A percentile compares a stretch with the other conserved stretches of the same genome.
phyloP scores from a whole-genome alignment of 495 filamentous ascomycete species.

The Tuber aestivum region DNA sequence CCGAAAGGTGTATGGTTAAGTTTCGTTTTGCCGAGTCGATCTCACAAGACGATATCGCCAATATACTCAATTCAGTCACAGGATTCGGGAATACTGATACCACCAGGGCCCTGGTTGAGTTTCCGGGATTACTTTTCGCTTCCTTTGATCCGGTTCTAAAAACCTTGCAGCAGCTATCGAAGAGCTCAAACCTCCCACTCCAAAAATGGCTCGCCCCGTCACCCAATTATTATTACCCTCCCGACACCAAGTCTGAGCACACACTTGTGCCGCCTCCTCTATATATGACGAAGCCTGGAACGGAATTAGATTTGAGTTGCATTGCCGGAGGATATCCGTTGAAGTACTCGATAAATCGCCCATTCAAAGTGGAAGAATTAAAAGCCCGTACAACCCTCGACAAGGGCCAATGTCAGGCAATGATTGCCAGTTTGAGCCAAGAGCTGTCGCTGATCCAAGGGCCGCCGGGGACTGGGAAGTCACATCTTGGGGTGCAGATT shows the following conservation, averaged over 20 bases:
- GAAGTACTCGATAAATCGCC: constrained; percentile 22
- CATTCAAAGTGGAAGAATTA: constrained; percentile 13
- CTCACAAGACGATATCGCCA: constrained; percentile 20
- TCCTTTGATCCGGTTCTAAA: constrained; percentile 62
- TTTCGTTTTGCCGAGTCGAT: constrained; percentile 29
- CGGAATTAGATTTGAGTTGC: constrained; percentile 21
- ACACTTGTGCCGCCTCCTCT: constrained; percentile 32
- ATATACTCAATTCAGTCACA: constrained; percentile 12
- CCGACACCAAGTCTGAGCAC: constrained; percentile 42
- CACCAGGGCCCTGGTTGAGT: constrained; percentile 55
- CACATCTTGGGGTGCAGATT: constrained; percentile 44
- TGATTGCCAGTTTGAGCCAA: constrained; percentile 54
- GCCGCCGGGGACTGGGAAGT: constrained; percentile 75
- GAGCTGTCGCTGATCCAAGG: constrained; percentile 66
- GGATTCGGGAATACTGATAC: neutral
- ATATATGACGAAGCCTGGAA: constrained; percentile 30
- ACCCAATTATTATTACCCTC: constrained; percentile 16
- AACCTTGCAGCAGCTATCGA: constrained; percentile 58
- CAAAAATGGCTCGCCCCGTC: constrained; percentile 53
- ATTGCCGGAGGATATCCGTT: constrained; percentile 21
- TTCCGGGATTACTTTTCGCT: constrained; percentile 61
- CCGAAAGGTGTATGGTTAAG: constrained; percentile 40
- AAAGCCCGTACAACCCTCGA: constrained; percentile 33
- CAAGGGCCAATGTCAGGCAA: constrained; percentile 49
- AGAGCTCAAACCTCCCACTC: constrained; percentile 54